Base-by-base conservation (phyloP, 2,329 filamentous ascomycete species). In the Clathrospora elynae region DNA sequence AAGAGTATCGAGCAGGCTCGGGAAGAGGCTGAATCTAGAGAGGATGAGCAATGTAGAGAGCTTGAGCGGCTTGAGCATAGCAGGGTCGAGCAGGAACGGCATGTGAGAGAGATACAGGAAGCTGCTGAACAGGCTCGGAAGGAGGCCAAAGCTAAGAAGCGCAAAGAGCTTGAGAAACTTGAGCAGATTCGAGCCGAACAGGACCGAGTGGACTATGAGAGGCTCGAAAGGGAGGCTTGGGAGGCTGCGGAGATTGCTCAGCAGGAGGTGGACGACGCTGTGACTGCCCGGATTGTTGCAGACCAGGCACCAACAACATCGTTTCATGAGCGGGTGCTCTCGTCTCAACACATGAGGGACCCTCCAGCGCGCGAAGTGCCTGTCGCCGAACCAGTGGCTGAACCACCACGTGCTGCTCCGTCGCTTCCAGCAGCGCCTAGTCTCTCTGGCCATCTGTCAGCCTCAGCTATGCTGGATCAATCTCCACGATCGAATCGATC, bases 401-500 rank as follows among this genome's bases (percentile, higher is more conserved):
- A 50, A 38, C 48, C 42, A 52, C 43, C 51, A 46, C 41, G 44
- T 37, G 38, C 45, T 45, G 35, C 42, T 29, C 41, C 51, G 30
- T 50, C 52, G 39, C 45, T 30, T 35, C 34, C 43, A 32, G 40
- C 19, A 24, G 35, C 23, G 29, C 24, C 42, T 40, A 22, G 42
- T 17, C 35, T 34, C 26, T 37, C 40, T 11, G 50, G 43, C 44
- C 52, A 50, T 41, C 51, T 55, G 38, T 42, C 53, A 41, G 47
- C 42, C 20, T 48, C 52, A 42, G 46, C 41, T 39, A 38, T 41
- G 18, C 47, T 51, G 31, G 53, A 59, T 38, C 43, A 42, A 33
- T 43, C 42, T 31, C 43, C 50, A 20, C 38, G 40, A 35, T 53
- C 55, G 39, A 54, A 56, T 49, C 56, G 49, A 43, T 60, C 59